A percentile compares a stretch with the other conserved stretches of the same genome.
These are phyloP conservation scores for Solanum chacoense DNA, from an alignment of 305 asterid species.

Conservation along the genomic window DNA sequence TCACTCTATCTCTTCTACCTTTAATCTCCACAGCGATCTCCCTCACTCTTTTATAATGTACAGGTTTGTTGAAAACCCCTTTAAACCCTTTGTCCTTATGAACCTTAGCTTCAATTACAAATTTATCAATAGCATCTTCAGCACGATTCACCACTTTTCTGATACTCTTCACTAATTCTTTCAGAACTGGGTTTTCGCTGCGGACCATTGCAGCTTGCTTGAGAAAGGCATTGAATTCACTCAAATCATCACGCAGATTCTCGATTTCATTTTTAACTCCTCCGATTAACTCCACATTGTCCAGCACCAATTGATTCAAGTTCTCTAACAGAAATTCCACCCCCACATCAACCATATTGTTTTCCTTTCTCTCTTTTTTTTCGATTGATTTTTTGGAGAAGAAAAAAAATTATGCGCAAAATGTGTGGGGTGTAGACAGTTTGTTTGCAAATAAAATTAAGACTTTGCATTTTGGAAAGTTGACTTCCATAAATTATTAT, in stretches of 20 bases:
- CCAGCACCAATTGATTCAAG: conserved; percentile 27
- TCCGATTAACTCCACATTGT: conserved; percentile 4
- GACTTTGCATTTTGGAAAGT: not conserved
- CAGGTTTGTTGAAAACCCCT: not conserved
- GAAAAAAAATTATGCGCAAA: not conserved
- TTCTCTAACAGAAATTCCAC: conserved; percentile 45
- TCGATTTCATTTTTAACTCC: not conserved
- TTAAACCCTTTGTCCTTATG: not conserved
- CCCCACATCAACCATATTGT: conserved; percentile 44
- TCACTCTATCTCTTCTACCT: not conserved
- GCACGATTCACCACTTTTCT: conserved; percentile 47
- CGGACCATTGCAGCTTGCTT: conserved; percentile 35
- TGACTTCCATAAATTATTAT: not conserved
- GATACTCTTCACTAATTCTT: conserved; percentile 39
- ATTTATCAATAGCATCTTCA: conserved; percentile 55
- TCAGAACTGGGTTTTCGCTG: conserved; percentile 19
- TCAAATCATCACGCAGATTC: conserved; percentile 30
- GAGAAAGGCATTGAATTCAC: conserved; percentile 46
- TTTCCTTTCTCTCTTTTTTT: not conserved
- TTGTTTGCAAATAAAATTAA: not conserved
- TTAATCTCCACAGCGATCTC: not conserved
- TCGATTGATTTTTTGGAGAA: not conserved
- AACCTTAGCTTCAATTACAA: conserved; percentile 7
- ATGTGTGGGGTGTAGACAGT: not conserved
- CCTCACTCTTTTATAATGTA: not conserved